Evolutionary conservation across 1,284 basidiomycete genomes (phyloP).

Genomic region (Papiliotrema flavescens): DNA sequence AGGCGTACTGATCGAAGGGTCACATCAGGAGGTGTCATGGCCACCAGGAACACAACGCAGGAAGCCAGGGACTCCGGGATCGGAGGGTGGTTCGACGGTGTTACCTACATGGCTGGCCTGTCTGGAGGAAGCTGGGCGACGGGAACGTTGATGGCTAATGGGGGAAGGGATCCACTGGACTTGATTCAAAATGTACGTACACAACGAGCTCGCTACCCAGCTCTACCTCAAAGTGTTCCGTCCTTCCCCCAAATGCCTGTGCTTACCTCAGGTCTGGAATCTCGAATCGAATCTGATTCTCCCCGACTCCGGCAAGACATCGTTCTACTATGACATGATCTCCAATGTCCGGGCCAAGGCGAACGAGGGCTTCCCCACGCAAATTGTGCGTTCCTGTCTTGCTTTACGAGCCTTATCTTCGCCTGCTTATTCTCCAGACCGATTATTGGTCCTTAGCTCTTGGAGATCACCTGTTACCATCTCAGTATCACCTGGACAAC

Average conservation of each 20-base stretch:
- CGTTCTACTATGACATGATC: slow-evolving; percentile 48
- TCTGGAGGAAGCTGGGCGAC: slow-evolving; percentile 48
- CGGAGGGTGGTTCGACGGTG: slow-evolving; percentile 43
- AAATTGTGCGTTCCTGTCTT: slow-evolving; percentile 26
- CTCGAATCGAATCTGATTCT: slow-evolving; percentile 50
- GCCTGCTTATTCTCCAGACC: slow-evolving; percentile 15
- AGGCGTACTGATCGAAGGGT: slow-evolving; percentile 4
- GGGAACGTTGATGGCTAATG: slow-evolving; percentile 42
- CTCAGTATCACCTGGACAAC: slow-evolving; percentile 35
- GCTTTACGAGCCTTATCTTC: too few species aligned
- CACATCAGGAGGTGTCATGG: slow-evolving; percentile 21
- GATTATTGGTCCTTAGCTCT: slow-evolving; percentile 47
- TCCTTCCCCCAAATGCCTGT: not conserved
- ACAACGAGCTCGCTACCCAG: not conserved
- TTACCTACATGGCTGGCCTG: slow-evolving; percentile 47
- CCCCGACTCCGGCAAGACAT: slow-evolving; percentile 45
- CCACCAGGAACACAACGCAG: slow-evolving; percentile 19
- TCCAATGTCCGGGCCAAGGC: slow-evolving; percentile 42
- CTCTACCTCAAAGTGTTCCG: too few species aligned
- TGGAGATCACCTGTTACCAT: slow-evolving; percentile 43
- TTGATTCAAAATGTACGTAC: slow-evolving; percentile 36
- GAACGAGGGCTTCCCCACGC: slow-evolving; percentile 39
- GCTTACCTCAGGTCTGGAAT: slow-evolving; percentile 42
- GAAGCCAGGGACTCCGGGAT: slow-evolving; percentile 31
- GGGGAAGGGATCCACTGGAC: slow-evolving; percentile 34